Conservation (phyloP, 176 grass and related monocot genomes). For the Canna indica region DNA sequence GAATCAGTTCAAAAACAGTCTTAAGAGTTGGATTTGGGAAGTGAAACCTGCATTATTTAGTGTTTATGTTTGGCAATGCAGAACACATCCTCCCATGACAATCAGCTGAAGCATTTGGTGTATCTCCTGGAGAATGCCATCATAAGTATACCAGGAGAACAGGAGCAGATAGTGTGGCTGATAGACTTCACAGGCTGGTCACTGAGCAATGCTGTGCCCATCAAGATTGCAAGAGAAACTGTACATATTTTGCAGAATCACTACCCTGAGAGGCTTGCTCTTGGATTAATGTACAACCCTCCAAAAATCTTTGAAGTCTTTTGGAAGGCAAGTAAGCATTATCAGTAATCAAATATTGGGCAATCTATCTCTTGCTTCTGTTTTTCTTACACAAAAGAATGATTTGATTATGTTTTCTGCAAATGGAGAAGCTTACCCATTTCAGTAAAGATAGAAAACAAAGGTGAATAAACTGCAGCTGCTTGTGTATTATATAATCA, state of each 20-base stretch:
- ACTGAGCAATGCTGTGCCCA: constrained; percentile 43
- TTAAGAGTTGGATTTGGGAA: too few relatives aligned
- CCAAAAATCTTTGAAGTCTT: constrained; percentile 75
- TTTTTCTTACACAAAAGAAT: neutral
- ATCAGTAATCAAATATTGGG: too few relatives aligned
- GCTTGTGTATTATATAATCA: too few relatives aligned
- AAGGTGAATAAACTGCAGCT: too few relatives aligned
- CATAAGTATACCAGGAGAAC: constrained; percentile 46
- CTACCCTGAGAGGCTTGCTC: constrained; percentile 66
- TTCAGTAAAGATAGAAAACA: too few relatives aligned
- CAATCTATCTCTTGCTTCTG: neutral
- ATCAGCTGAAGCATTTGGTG: constrained; percentile 48
- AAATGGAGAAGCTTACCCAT: too few relatives aligned
- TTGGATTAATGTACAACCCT: constrained; percentile 56
- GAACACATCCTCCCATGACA: constrained; percentile 60
- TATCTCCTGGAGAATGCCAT: constrained; percentile 78
- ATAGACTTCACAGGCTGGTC: constrained; percentile 93
- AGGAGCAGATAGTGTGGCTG: constrained; percentile 74
- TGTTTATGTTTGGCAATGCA: too few relatives aligned
- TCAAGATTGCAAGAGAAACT: constrained; percentile 58
- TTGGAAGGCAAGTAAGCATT: constrained; percentile 63
- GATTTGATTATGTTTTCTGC: too few relatives aligned
- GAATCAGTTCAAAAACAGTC: too few relatives aligned
- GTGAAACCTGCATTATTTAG: too few relatives aligned
- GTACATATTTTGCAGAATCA: constrained; percentile 59